phyloP scores from a whole-genome alignment of 306 rosid species.

The Coriaria nepalensis region DNA sequence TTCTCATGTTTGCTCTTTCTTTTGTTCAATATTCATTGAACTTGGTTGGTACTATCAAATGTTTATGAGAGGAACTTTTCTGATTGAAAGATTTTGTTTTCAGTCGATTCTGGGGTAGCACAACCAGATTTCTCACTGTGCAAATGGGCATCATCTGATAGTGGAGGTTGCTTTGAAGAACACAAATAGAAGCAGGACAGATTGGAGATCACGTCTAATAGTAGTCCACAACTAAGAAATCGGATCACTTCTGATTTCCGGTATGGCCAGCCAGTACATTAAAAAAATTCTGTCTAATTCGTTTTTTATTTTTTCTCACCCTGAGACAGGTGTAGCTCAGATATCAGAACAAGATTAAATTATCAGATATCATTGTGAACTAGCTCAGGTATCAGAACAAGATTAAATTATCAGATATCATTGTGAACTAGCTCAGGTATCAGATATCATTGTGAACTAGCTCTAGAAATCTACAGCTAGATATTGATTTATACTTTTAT shows the following conservation, averaged over 20 bases:
- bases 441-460: no score
- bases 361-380: no score
- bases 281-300: not conserved
- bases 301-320: not conserved
- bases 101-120: slow-evolving; percentile 12
- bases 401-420: no score
- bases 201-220: slow-evolving; percentile 7
- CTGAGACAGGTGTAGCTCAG: no score
- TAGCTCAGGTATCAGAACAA: no score
- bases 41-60: no score
- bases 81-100: slow-evolving; percentile 10
- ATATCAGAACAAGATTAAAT: no score
- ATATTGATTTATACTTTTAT: no score
- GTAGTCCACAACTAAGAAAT: slow-evolving; percentile 31
- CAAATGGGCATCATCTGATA: slow-evolving; percentile 56
- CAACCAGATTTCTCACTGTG: slow-evolving; percentile 35
- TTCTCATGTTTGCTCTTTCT: not conserved
- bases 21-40: not conserved
- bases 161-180: slow-evolving; percentile 19
- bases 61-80: slow-evolving; percentile 1
- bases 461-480: no score
- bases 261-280: slow-evolving; percentile 8
- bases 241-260: slow-evolving; percentile 23
- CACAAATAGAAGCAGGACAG: slow-evolving; percentile 9
- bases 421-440: no score